phyloP scores from a whole-genome alignment of 148 eudicot genomes.

The Heliamphora exappendiculata region DNA sequence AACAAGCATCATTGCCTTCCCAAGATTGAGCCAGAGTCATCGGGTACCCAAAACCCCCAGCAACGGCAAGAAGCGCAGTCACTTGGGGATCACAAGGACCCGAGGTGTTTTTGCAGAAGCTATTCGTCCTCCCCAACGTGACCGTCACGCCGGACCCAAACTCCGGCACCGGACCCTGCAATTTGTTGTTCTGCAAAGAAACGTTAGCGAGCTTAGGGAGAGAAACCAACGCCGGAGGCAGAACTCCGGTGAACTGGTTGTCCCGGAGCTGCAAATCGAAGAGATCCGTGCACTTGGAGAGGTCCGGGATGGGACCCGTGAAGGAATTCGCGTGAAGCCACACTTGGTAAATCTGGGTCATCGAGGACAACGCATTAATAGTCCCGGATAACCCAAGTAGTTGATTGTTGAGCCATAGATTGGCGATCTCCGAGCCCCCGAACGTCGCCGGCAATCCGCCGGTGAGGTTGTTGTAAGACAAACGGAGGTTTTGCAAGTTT shows the following conservation, averaged over 20 bases:
- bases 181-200: conserved; percentile 47
- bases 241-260: conserved; percentile 46
- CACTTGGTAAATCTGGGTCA: conserved; percentile 35
- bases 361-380: conserved; percentile 29
- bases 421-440: conserved; percentile 27
- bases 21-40: conserved; percentile 44
- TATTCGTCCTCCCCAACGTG: conserved; percentile 28
- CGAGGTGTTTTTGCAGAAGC: conserved; percentile 36
- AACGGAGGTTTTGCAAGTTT: conserved; percentile 28
- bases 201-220: conserved; percentile 38
- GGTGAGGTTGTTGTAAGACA: conserved; percentile 46
- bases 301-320: conserved; percentile 52
- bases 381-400: conserved; percentile 27
- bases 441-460: conserved; percentile 47
- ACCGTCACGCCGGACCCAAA: conserved; percentile 24
- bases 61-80: conserved; percentile 36
- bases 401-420: conserved; percentile 52
- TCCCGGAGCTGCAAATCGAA: conserved; percentile 55
- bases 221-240: conserved; percentile 36
- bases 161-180: conserved; percentile 52
- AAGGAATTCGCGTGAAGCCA: conserved; percentile 54
- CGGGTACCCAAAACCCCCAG: conserved; percentile 48
- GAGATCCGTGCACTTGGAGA: conserved; percentile 26
- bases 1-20: conserved; percentile 58
- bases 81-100: conserved; percentile 74